Evolutionary conservation across 2,329 filamentous ascomycete species (phyloP), one percentile per base, ranked within the genome.

Genomic region (Alternaria gansuensis): DNA sequence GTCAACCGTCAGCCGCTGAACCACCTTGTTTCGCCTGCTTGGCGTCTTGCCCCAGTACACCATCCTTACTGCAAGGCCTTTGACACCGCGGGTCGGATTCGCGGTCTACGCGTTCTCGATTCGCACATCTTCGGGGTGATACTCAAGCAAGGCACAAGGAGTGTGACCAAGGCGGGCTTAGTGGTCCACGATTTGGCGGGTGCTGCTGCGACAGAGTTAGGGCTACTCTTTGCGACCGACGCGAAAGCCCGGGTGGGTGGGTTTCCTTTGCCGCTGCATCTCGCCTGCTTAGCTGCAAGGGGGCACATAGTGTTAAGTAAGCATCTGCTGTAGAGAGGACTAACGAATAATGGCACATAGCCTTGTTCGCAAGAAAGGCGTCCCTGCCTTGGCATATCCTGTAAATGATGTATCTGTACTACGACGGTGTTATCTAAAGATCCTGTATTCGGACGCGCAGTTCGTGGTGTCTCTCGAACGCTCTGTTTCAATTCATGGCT

Each of bases 211-310:
- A 36, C 26, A 50, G 53, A 55, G 53, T 55, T 28, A 55, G 53
- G 53, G 53, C 53, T 55, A 45, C 53, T 55, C 53, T 49, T 33
- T 50, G 53, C 53, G 53, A 50, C 29, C 37, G 33, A 31, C 41
- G 51, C 51, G 51, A 55, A 55, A 55, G 53, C 53, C 53, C 45
- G 53, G 53, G 53, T 13, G 53, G 53, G 53, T 43, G 53, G 53
- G 53, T 50, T 33, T 43, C 36, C 45, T 55, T 55, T 55, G 53
- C 26, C 40, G 51, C 26, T 54, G 33, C 33, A 34, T 34, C 17
- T 34, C 33, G 33, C 33, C 6, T 34, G 36, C 44, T 43, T 49
- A 6, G 37, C 36, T 44, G 44, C 45, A 55, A 55, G 13, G 45
- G 53, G 53, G 45, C 29, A 44, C 50, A 10, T 26, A 43, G 28